Evolutionary conservation across 495 filamentous ascomycete genomes (phyloP).

Genomic region (Penicillium crystallinum): DNA sequence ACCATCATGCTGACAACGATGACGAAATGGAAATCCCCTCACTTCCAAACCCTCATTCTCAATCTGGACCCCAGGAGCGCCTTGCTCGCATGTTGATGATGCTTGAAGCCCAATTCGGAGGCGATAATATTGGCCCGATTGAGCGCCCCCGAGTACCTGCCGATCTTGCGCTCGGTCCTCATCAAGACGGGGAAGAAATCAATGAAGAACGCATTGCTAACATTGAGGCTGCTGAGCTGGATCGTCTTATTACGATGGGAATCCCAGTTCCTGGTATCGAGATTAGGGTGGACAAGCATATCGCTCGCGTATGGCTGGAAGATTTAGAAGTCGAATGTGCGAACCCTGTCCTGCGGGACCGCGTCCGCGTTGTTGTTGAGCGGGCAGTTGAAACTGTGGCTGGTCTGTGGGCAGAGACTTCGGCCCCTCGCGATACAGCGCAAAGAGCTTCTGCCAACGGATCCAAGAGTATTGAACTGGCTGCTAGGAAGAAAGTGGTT

Average conservation of each 20-base stretch:
- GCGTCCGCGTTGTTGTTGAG: conserved; percentile 85
- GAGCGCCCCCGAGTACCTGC: conserved; percentile 54
- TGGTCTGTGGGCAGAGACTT: conserved; percentile 55
- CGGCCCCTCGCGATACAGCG: conserved; percentile 17
- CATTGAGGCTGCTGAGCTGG: conserved; percentile 54
- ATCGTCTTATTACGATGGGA: conserved; percentile 69
- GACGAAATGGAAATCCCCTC: conserved; percentile 25
- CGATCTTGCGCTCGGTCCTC: conserved; percentile 35
- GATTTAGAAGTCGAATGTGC: conserved; percentile 81
- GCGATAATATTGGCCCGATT: conserved; percentile 63
- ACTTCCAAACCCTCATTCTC: conserved; percentile 63
- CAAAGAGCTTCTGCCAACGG: conserved; percentile 17
- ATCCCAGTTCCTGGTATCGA: conserved; percentile 84
- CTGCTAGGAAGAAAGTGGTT: conserved; percentile 15
- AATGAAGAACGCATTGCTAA: conserved; percentile 48
- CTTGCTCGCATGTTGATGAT: conserved; percentile 86
- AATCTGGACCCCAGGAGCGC: conserved; percentile 64
- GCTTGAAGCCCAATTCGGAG: conserved; percentile 93
- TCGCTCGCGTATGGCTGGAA: conserved; percentile 88
- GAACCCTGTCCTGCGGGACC: conserved; percentile 65
- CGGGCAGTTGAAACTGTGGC: conserved; percentile 86
- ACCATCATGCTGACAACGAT: conserved; percentile 48
- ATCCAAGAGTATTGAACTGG: conserved; percentile 9
- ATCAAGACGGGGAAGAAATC: conserved; percentile 32
- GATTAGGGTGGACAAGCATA: conserved; percentile 82